Evolutionary conservation across 1,139 yeast genomes (phyloP), one percentile per base, ranked within the genome.

Genomic region (Yamadazyma friedrichii): DNA sequence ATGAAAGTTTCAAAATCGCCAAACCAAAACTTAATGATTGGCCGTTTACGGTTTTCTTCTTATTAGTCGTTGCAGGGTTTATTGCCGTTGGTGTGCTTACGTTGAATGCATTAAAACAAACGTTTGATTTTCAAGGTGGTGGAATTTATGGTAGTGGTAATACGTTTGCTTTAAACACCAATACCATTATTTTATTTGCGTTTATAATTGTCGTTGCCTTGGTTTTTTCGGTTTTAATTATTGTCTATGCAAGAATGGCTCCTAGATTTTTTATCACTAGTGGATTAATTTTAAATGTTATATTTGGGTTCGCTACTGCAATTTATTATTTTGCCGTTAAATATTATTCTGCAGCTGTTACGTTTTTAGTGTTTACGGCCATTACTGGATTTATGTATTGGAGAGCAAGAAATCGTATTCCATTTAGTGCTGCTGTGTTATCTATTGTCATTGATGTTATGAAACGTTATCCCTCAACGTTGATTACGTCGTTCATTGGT

Each of bases 301-400:
- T 82, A 1, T 60, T 87, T 42, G 91, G 94, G 1, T 54, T 88
- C 28, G 95, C 86, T 11, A 82, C 95, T 5, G 78, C 88, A 6
- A 79, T 88, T 47, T 84, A 78, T 62, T 88, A 85, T 58, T 72
- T 87, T 54, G 78, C 73, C 2, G 64, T 68, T 46, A 65, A 70
- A 29, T 84, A 87, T 59, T 88, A 82, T 67, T 82, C 89, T 9
- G 91, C 95, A 0, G 95, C 88, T 4, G 69, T 87, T 48, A 89
- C 86, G 32, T 84, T 84, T 49, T 64, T 87, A 48, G 73, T 84
- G 1, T 78, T 84, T 54, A 74, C 88, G 0, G 58, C 76, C 6
- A 59, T 88, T 42, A 71, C 85, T 9, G 88, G 89, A 1, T 79
- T 76, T 67, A 76, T 85, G 54, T 87, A 84, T 62, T 87, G 89